Base-by-base conservation (phyloP, 352 stramenopile species). In the Pythium plurisporium region DNA sequence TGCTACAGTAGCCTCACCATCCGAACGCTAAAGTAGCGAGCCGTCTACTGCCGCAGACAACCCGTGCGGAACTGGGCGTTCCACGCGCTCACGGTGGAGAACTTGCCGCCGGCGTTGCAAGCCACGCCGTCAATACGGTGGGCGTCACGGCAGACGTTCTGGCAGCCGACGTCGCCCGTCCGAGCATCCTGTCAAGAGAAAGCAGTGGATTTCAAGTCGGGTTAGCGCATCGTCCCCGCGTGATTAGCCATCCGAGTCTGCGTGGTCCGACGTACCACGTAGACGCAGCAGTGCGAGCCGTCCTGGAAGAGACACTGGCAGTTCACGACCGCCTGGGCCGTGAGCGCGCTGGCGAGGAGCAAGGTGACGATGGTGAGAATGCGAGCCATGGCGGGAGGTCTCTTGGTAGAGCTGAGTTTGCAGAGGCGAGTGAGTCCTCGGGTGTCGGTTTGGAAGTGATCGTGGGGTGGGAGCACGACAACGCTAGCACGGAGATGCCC, bases 241-340 rank as follows among this genome's bases (percentile, higher is more conserved):
- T n/a, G n/a, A n/a, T n/a, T n/a, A n/a, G n/a, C n/a, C n/a, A n/a
- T 12, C 41, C 30, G 1, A 8, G 19, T 19, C 3, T 25, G 4
- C 17, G 15, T 12, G 41, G 19, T 19, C 20, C 19, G n/a, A n/a
- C 31, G 31, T 47, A 47, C 41, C 2, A 19, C 27, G 41, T 33
- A 47, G 8, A 47, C 41, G 15, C 41, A 47, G 41, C 41, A 47
- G 41, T 47, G 41, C 41, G 41, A 47, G 41, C 41, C 41, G 30
- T 47, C 41, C 41, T 47, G 41, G 41, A 47, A 47, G 41, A 47
- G 41, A 29, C 41, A 47, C 20, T 47, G 41, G 41, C 41, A 47
- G 41, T 30, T 30, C 15, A 19, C 17, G 41, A 23, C 41, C 27
- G 41, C 41, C 8, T 47, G 20, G 6, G 41, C 22, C 19, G 41